phyloP scores from a whole-genome alignment of 805 yeast species.

The Pichia deserticola region DNA sequence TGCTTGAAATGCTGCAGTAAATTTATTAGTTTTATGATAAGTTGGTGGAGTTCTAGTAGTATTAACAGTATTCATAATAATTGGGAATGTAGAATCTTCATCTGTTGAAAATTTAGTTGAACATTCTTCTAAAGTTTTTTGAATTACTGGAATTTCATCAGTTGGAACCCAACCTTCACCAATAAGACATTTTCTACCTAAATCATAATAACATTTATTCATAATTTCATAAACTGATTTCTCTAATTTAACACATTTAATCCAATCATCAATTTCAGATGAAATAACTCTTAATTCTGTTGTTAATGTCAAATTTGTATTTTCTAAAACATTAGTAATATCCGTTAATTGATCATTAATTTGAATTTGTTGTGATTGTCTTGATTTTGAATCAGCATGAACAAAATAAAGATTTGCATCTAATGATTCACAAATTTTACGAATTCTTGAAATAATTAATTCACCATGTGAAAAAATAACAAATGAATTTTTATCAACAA shows the following conservation, averaged over 20 bases:
- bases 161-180: conserved; percentile 74
- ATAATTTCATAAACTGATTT: conserved; percentile 50
- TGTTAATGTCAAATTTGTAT: conserved; percentile 45
- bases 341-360: conserved; percentile 48
- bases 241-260: conserved; percentile 45
- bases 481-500: conserved; percentile 70
- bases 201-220: conserved; percentile 63
- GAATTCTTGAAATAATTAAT: conserved; percentile 61
- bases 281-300: conserved; percentile 63
- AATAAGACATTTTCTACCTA: conserved; percentile 54
- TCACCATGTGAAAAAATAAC: conserved; percentile 90
- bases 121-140: conserved; percentile 36
- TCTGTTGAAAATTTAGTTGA: conserved; percentile 20
- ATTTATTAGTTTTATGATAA: conserved; percentile 60
- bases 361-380: conserved; percentile 32
- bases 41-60: conserved; percentile 89
- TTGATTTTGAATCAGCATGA: conserved; percentile 34
- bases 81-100: conserved; percentile 21
- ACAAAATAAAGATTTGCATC: conserved; percentile 73
- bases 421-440: conserved; percentile 80
- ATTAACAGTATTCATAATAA: conserved; percentile 45
- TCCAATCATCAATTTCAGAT: conserved; percentile 55
- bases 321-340: conserved; percentile 40
- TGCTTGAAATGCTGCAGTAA: conserved; percentile 60
- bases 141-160: conserved; percentile 41